These are phyloP conservation scores for Trichaptum fuscoviolaceum DNA, from an alignment of 768 basidiomycete species.

Conservation along the genomic window DNA sequence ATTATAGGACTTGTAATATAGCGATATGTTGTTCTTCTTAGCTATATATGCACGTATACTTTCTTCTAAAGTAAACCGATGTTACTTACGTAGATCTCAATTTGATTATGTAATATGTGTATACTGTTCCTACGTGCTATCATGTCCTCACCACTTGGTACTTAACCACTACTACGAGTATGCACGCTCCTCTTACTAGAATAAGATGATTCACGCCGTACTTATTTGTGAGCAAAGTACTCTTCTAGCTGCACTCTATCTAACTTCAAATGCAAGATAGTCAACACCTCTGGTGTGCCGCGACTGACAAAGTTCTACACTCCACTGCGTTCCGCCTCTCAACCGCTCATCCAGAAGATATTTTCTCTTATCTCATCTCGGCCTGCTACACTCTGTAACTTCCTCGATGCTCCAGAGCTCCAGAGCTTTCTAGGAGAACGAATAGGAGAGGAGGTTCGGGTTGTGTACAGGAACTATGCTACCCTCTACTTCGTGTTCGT, in stretches of 20 bases:
- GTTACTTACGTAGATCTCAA: not conserved
- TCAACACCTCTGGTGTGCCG: constrained; percentile 89
- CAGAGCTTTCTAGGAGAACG: constrained; percentile 64
- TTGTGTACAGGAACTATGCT: constrained; percentile 94
- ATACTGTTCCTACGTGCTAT: not conserved
- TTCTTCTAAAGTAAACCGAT: no score
- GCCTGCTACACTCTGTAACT: constrained; percentile 85
- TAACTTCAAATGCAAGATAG: constrained; percentile 32
- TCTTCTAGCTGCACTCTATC: not conserved
- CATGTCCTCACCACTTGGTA: not conserved
- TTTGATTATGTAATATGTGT: not conserved
- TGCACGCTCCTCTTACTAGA: not conserved
- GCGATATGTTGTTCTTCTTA: not conserved
- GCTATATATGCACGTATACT: no score
- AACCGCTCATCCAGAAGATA: constrained; percentile 79
- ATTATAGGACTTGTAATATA: not conserved
- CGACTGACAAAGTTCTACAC: constrained; percentile 88
- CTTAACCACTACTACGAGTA: not conserved
- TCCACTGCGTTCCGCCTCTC: constrained; percentile 58
- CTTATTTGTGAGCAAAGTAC: constrained; percentile 60
- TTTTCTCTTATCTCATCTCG: constrained; percentile 83
- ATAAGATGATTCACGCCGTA: constrained; percentile 75
- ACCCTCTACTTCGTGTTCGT: constrained; percentile 97
- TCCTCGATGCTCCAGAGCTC: constrained; percentile 88
- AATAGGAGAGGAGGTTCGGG: constrained; percentile 64